These are phyloP conservation scores for Chrysoporthe austroafricana DNA, from an alignment of 2,329 filamentous ascomycete genomes.

Conservation along the genomic window DNA sequence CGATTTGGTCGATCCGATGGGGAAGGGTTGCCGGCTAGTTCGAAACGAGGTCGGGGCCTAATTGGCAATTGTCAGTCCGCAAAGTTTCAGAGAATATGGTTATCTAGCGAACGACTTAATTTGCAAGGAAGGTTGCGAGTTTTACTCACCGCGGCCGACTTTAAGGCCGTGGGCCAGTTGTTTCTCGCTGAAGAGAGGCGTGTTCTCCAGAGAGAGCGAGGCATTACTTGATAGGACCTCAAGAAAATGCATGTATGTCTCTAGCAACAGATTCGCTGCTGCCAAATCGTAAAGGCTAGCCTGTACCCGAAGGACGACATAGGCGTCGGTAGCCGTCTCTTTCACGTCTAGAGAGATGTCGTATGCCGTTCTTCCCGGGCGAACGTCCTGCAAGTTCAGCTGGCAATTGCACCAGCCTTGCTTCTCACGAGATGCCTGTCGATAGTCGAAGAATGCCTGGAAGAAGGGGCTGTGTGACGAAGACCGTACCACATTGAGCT, in stretches of 20 bases:
- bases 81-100: slow-evolving; percentile 37
- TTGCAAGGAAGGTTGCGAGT: no score
- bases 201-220: not conserved
- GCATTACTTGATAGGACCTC: not conserved
- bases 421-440: slow-evolving; percentile 31
- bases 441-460: slow-evolving; percentile 47
- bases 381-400: slow-evolving; percentile 29
- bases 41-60: not conserved
- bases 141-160: slow-evolving; percentile 20
- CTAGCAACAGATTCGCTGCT: not conserved
- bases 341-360: not conserved
- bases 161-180: slow-evolving; percentile 32
- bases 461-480: slow-evolving; percentile 49
- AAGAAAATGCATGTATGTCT: not conserved
- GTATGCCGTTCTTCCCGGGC: slow-evolving; percentile 26
- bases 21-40: not conserved
- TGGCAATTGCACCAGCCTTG: slow-evolving; percentile 20
- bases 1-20: slow-evolving; percentile 40
- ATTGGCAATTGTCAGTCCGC: not conserved
- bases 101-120: no score
- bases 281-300: not conserved
- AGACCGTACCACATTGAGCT: slow-evolving; percentile 46
- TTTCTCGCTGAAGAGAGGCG: not conserved
- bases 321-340: not conserved
- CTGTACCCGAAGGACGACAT: not conserved